A percentile compares a stretch with the other conserved stretches of the same genome.
phyloP scores from a whole-genome alignment of 805 yeast genomes.

The Komagataella kurtzmanii region DNA sequence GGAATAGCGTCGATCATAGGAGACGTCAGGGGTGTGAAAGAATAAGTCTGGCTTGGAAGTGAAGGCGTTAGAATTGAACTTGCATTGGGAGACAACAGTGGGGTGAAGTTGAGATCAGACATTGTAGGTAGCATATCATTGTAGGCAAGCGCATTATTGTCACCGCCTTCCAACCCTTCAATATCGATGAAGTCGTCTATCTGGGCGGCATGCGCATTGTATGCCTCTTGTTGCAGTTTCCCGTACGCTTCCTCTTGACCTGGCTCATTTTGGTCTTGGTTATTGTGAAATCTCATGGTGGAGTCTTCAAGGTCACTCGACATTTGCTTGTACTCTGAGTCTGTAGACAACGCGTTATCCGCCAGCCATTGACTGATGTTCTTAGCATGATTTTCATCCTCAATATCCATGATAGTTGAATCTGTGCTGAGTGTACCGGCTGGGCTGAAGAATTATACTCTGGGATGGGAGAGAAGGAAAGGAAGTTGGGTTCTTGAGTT shows the following conservation, averaged over 20 bases:
- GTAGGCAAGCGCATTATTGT: background rate
- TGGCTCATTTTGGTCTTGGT: background rate
- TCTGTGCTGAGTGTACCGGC: background rate
- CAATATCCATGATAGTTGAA: background rate
- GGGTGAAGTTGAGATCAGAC: constrained; percentile 33
- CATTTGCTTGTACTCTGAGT: background rate
- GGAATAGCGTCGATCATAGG: constrained; percentile 40
- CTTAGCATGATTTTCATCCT: background rate
- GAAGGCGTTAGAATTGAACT: constrained; percentile 24
- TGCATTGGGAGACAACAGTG: constrained; percentile 57
- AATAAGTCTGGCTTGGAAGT: constrained; percentile 8
- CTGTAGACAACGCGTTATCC: background rate
- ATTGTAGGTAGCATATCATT: background rate
- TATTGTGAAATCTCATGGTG: background rate
- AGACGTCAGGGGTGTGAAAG: constrained; percentile 43
- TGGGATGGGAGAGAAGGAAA: background rate
- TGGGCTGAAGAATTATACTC: background rate
- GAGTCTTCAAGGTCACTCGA: background rate
- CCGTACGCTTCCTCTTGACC: background rate
- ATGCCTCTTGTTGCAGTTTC: background rate
- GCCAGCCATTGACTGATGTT: background rate
- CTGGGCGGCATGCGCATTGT: background rate
- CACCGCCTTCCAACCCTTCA: background rate
- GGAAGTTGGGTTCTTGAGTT: background rate
- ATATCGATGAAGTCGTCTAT: background rate